phyloP scores from a whole-genome alignment of 371 early-diverging fungal genomes.

The Catenaria anguillulae region DNA sequence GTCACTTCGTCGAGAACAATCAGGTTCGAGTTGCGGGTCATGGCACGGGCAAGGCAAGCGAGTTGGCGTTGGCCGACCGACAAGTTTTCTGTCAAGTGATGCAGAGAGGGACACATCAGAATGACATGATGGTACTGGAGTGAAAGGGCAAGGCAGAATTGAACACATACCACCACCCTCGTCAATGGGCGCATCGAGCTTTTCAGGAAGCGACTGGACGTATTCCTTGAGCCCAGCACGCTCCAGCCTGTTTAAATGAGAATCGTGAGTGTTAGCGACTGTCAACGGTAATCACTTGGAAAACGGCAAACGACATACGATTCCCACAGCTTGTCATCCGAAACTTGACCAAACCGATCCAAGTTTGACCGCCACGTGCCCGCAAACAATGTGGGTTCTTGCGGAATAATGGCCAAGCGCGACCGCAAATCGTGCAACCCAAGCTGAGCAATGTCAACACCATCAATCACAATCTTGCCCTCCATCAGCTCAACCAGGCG shows the following conservation, averaged over 20 bases:
- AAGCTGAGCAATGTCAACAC: constrained; percentile 60
- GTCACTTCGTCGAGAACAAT: constrained; percentile 84
- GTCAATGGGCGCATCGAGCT: constrained; percentile 1
- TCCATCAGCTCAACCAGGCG: constrained; percentile 79
- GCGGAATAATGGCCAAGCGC: no score
- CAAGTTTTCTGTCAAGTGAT: no score
- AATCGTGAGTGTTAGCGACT: no score
- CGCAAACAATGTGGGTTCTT: constrained; percentile 82
- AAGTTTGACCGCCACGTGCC: constrained; percentile 39
- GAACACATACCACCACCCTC: no score
- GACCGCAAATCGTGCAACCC: constrained; percentile 67
- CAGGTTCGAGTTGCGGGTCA: constrained; percentile 55
- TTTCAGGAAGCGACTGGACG: neutral
- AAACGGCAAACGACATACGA: constrained; percentile 17
- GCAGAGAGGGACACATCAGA: no score
- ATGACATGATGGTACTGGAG: no score
- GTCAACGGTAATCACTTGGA: no score
- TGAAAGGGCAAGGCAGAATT: no score
- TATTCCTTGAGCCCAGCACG: constrained; percentile 11
- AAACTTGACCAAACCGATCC: constrained; percentile 57
- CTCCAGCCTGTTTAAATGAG: neutral
- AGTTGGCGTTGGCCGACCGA: no score
- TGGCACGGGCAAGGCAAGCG: constrained; percentile 54
- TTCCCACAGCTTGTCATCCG: constrained; percentile 68
- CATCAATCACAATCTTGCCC: no score